Base-by-base conservation (phyloP, 257 asterid species). In the Pogostemon cablin region DNA sequence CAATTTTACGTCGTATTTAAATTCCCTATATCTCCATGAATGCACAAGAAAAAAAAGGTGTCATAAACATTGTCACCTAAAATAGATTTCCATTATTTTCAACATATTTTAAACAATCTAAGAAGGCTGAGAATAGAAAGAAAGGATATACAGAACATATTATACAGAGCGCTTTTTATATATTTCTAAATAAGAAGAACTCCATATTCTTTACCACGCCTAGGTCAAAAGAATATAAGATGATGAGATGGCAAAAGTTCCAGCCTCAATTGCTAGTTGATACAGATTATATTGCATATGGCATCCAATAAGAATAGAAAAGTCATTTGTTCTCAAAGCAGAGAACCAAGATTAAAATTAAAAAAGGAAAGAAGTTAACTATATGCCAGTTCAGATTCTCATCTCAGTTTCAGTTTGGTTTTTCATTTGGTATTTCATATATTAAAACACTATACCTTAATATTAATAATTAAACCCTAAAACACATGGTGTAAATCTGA, bases 281-380 rank as follows among this genome's bases (percentile, higher is more conserved):
- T 52, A 61, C 34, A 40, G 40, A 49, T 59, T 52, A 65, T 66
- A 50, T 39, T 68, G 42, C 75, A 47, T 37, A 50, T 43, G 41
- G 9, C 48, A 41, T 58, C 58, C 40, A 20, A 59, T 34, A 49
- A 48, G 72, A 68, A 59, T 66, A 58, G 52, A 54, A 61, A 56
- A 61, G 58, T 53, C 32, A 42, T 46, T 62, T 67, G 38, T 53
- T 75, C 20, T 66, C 44, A 75, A 68, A 75, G 63, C 59, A 61
- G 34, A 68, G 35, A 60, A 55, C 12, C 41, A 75, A 61, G 25
- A 46, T 9, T 48, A 5, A 40, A 50, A 60, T 48, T 50, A 62
- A 40, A 41, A 52, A 10, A 32, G 57, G 17, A 10, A 52, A 68
- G 72, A 75, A 67, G 58, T 25, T 25, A 25, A 25, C 17, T 61